phyloP scores from a whole-genome alignment of 2,329 filamentous ascomycete genomes.

The Huntiella savannae region DNA sequence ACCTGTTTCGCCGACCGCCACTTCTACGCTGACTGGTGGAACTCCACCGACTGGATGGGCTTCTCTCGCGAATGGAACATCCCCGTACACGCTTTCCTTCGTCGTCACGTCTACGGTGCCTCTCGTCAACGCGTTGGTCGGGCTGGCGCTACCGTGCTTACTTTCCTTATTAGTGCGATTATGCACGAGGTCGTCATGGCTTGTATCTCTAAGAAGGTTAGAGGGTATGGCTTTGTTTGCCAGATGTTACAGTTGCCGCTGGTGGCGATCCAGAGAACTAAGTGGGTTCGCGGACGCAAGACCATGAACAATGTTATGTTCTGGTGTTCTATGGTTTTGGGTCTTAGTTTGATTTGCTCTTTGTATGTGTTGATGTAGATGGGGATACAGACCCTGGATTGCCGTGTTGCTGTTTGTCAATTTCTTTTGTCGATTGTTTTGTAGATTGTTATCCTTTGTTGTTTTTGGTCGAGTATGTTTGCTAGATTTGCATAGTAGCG shows the following conservation, averaged over 20 bases:
- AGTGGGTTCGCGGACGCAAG: conserved; percentile 52
- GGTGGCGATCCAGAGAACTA: conserved; percentile 71
- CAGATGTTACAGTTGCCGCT: conserved; percentile 97
- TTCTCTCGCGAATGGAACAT: conserved; percentile 95
- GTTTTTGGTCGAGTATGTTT: too few species aligned
- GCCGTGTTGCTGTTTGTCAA: not conserved
- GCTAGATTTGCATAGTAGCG: not conserved
- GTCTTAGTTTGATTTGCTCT: conserved; percentile 53
- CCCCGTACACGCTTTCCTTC: conserved; percentile 90
- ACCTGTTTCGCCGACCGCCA: conserved; percentile 83
- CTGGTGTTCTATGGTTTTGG: conserved; percentile 82
- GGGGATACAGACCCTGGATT: not conserved
- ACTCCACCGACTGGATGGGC: conserved; percentile 77
- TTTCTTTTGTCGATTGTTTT: not conserved
- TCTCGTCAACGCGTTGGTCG: conserved; percentile 59
- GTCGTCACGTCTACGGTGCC: conserved; percentile 81
- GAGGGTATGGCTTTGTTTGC: conserved; percentile 81
- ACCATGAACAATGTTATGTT: conserved; percentile 80
- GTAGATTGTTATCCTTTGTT: not conserved
- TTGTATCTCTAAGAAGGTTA: conserved; percentile 90
- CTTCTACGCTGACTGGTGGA: conserved; percentile 72
- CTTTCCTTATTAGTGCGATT: conserved; percentile 74
- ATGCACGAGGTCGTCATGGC: conserved; percentile 94
- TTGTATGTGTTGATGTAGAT: conserved; percentile 31
- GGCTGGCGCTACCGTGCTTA: conserved; percentile 64